Conservation (phyloP, 2,329 filamentous ascomycete genomes). For the Penicillium occitanis region DNA sequence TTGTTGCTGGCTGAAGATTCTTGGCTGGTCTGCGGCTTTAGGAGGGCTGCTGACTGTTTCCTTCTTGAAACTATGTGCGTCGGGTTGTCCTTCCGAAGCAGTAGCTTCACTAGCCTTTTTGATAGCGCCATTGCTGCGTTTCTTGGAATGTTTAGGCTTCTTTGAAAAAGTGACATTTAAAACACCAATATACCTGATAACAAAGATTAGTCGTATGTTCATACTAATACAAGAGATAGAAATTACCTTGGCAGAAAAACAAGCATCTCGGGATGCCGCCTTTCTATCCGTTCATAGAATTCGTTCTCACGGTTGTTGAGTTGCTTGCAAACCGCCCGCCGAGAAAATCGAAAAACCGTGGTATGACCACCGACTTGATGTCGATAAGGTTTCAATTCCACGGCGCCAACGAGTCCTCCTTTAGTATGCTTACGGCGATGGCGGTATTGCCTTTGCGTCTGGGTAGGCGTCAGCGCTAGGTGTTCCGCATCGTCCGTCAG, state of each 20-base stretch:
- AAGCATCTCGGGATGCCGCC: slow-evolving; percentile 82
- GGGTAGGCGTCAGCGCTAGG: slow-evolving; percentile 48
- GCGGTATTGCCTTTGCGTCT: slow-evolving; percentile 27
- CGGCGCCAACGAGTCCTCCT: slow-evolving; percentile 71
- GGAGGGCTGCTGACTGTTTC: slow-evolving; percentile 5
- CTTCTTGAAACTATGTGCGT: slow-evolving; percentile 21
- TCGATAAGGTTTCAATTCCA: slow-evolving; percentile 93
- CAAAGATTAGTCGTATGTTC: not conserved
- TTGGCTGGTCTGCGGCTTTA: slow-evolving; percentile 38
- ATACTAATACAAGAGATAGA: not conserved
- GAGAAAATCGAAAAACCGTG: slow-evolving; percentile 92
- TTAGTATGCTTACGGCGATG: slow-evolving; percentile 32
- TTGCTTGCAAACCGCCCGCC: slow-evolving; percentile 94
- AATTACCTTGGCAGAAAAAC: slow-evolving; percentile 77
- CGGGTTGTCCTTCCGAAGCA: slow-evolving; percentile 22
- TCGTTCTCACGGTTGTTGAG: slow-evolving; percentile 97
- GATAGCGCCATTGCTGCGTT: slow-evolving; percentile 31
- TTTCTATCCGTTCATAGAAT: slow-evolving; percentile 96
- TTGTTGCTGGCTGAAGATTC: slow-evolving; percentile 73
- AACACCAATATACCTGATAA: slow-evolving; percentile 84
- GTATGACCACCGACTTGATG: slow-evolving; percentile 98
- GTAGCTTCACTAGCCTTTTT: slow-evolving; percentile 22
- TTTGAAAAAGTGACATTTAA: slow-evolving; percentile 95
- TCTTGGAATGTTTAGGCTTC: slow-evolving; percentile 62
- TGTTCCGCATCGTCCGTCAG: slow-evolving; percentile 55